Base-by-base conservation (phyloP, 176 grass and related monocot species). In the Rhipidocladum racemiflorum region DNA sequence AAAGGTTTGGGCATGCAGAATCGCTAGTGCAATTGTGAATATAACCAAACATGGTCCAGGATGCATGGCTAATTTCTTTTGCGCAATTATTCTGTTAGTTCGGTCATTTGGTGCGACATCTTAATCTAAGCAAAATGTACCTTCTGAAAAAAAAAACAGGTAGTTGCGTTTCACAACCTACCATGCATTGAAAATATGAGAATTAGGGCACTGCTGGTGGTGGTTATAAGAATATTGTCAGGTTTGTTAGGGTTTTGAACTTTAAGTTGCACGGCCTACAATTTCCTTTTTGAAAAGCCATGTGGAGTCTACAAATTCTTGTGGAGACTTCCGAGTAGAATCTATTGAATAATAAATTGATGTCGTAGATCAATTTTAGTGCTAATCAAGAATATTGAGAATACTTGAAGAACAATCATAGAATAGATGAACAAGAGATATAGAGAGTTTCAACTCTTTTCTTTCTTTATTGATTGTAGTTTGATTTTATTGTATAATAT, bases 161-260 rank as follows among this genome's bases (percentile, higher is more conserved):
- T 56, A 16, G 62, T n/a, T 23, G 48, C 35, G 45, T 57, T 76
- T 43, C 62, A 84, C 36, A 46, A 68, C 39, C 49, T 77, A 43
- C 68, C 68, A 1, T 68, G 30, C 63, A 48, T 46, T 48, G 68
- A 70, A 34, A 61, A n/a, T 0, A 48, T 34, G 27, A 48, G 4
- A 44, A 72, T 57, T 20, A 36, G 20, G 14, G 68, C 50, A 82
- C 55, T 72, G 25, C 53, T 61, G 67, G 67, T 24, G 80, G 27
- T 61, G 67, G 68, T 51, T 73, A 17, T 49, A 23, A 63, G 80
- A 55, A 18, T 7, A 7, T 30, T 83, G 4, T 85, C 73, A 61
- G 13, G 72, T 84, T 84, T 59, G 63, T 77, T 84, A 45, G 62
- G 25, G 12, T 24, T 59, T 60, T 68, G 72, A 77, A 84, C 53